Conservation (phyloP, 176 grass and related monocot species). For the Zea luxurians region DNA sequence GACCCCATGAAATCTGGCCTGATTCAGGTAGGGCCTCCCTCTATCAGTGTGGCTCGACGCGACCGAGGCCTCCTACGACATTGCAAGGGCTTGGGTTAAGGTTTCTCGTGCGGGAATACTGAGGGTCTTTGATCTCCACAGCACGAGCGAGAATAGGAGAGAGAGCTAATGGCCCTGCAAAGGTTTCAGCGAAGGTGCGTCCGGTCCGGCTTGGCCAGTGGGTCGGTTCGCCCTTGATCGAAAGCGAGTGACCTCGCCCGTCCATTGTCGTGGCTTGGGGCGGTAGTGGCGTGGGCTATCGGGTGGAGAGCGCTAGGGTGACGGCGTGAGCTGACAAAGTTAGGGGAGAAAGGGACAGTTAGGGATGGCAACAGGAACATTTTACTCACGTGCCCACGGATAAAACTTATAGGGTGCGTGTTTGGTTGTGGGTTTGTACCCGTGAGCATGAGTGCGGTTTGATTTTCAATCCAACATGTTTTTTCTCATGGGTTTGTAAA, state of each 20-base stretch:
- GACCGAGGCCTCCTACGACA: neutral
- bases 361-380: no score
- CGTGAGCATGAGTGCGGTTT: no score
- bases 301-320: neutral
- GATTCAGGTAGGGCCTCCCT: constrained; percentile 55
- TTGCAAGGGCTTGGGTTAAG: constrained; percentile 40
- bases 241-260: neutral
- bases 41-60: constrained; percentile 25
- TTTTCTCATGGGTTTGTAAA: no score
- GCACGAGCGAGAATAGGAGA: constrained; percentile 20
- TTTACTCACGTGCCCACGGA: no score
- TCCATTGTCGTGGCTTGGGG: neutral
- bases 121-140: constrained; percentile 42
- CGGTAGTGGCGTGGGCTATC: neutral
- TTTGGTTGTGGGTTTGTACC: no score
- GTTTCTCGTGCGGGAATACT: constrained; percentile 40
- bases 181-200: constrained; percentile 58
- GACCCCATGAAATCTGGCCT: constrained; percentile 40
- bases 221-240: neutral
- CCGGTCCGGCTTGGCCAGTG: constrained; percentile 8
- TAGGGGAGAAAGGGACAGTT: neutral
- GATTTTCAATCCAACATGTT: no score
- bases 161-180: constrained; percentile 47
- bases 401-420: no score
- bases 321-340: constrained; percentile 34